These are phyloP conservation scores for Penicillium crustosum DNA, from an alignment of 2,329 filamentous ascomycete species.

Conservation along the genomic window DNA sequence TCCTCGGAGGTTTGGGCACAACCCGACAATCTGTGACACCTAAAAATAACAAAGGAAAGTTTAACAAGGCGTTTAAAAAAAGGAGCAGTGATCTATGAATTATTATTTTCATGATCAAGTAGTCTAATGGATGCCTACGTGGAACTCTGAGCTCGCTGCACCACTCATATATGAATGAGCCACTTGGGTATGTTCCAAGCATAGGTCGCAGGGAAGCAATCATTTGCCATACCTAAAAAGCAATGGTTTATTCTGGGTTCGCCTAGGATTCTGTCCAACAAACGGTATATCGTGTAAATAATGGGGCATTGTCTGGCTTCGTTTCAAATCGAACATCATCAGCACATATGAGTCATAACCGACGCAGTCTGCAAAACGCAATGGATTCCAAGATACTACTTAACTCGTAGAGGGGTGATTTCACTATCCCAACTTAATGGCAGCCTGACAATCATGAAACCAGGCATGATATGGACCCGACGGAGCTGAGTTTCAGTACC, in stretches of 20 bases:
- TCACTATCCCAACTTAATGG: background rate
- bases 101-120: background rate
- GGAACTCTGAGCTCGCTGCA: background rate
- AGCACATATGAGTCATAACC: conserved; percentile 1
- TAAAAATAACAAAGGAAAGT: background rate
- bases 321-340: background rate
- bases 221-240: no score
- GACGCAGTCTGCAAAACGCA: background rate
- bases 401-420: background rate
- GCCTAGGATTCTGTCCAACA: background rate
- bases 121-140: background rate
- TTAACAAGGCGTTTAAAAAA: no score
- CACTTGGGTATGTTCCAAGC: background rate
- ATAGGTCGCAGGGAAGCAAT: no score
- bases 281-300: background rate
- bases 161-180: background rate
- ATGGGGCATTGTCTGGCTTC: background rate
- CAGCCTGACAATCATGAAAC: background rate
- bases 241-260: background rate
- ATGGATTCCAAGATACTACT: background rate
- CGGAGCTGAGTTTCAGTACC: conserved; percentile 6
- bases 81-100: background rate
- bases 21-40: background rate
- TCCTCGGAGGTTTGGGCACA: no score
- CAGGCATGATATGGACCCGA: background rate